Percentiles rank a stretch among this genome's conserved stretches.
Conservation (phyloP, 2,329 filamentous ascomycete species). For the Apiospora sp. region DNA sequence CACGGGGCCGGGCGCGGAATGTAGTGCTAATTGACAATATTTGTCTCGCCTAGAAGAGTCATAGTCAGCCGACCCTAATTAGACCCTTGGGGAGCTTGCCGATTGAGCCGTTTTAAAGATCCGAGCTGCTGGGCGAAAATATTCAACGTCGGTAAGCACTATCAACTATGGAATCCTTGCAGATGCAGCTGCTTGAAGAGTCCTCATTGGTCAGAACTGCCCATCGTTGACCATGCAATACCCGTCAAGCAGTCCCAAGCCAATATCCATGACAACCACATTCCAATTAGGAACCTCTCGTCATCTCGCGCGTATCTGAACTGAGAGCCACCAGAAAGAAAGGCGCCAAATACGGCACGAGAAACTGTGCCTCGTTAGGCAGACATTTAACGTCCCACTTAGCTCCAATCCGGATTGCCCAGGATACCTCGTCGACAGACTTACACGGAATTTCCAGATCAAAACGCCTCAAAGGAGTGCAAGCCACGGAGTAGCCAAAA, state of each 20-base stretch:
- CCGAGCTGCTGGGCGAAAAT: background rate
- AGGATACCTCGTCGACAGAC: background rate
- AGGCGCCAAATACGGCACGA: background rate
- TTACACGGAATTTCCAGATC: background rate
- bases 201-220: background rate
- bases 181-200: background rate
- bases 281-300: background rate
- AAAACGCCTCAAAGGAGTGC: background rate
- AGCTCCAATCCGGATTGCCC: background rate
- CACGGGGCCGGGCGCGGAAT: background rate
- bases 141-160: background rate
- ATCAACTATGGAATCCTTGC: background rate
- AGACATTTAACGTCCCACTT: background rate
- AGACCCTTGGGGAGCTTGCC: conserved; percentile 16
- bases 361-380: conserved; percentile 3
- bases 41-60: background rate
- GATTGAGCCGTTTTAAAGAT: conserved; percentile 14
- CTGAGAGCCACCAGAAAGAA: background rate
- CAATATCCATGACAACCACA: conserved; percentile 19
- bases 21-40: conserved; percentile 4
- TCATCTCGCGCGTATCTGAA: conserved; percentile 1
- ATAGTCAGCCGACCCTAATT: background rate
- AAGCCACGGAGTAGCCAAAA: background rate
- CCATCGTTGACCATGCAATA: background rate
- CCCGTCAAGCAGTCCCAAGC: background rate